Percentiles rank a stretch among this genome's conserved stretches.
Conservation (phyloP, 148 eudicot species). For the Cornus florida region DNA sequence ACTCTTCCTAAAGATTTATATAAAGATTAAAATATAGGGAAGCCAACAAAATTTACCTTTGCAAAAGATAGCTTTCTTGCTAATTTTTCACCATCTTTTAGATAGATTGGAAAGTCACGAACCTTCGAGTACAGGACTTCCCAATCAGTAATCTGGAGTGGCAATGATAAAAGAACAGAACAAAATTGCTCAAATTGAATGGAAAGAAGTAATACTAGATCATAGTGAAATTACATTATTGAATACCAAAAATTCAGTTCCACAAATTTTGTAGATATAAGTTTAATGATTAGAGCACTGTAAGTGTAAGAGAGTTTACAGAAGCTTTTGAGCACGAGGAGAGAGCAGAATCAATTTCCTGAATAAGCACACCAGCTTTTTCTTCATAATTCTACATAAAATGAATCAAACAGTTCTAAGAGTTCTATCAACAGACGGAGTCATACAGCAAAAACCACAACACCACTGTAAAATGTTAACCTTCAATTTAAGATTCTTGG, state of each 20-base stretch:
- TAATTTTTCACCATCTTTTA: constrained; percentile 62
- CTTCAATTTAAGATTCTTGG: constrained; percentile 58
- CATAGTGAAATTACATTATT: background rate
- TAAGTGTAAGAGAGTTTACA: constrained; percentile 39
- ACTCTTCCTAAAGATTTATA: background rate
- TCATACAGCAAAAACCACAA: constrained; percentile 2
- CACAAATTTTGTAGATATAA: background rate
- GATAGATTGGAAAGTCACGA: constrained; percentile 49
- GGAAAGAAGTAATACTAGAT: background rate
- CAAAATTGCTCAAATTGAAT: background rate
- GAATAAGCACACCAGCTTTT: constrained; percentile 55
- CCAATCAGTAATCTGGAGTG: constrained; percentile 58
- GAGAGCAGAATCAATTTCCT: constrained; percentile 58
- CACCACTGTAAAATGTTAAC: constrained; percentile 29
- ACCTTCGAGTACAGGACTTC: constrained; percentile 52
- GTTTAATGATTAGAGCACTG: constrained; percentile 2
- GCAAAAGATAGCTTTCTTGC: constrained; percentile 48
- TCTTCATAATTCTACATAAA: constrained; percentile 53
- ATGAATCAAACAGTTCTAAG: constrained; percentile 3
- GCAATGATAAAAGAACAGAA: constrained; percentile 6
- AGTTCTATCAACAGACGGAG: constrained; percentile 7
- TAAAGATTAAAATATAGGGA: background rate
- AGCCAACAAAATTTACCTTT: constrained; percentile 47
- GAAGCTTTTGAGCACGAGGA: constrained; percentile 35
- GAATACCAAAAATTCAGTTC: background rate